Evolutionary conservation across 352 stramenopile species (phyloP), one percentile per base, ranked within the genome.

Genomic region (Phytophthora multivora): DNA sequence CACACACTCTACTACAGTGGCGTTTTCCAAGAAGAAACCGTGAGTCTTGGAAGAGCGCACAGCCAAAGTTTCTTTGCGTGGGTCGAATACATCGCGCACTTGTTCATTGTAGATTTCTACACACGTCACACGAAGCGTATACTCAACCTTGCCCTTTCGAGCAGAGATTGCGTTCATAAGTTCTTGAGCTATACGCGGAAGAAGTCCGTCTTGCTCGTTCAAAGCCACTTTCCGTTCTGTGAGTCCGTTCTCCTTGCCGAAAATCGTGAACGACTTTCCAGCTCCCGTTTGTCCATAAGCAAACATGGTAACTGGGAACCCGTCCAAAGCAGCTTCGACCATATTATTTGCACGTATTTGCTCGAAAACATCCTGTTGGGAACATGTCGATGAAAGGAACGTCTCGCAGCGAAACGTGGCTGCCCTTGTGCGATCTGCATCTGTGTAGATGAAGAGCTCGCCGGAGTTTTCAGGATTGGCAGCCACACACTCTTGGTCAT

Each of bases 51-150:
- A 80, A 16, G 79, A 83, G 1, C 83, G 83, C 36, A 92, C 75
- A 0, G 60, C 47, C 28, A 92, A 51, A 15, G 77, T 73, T 41
- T 89, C 76, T 30, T 88, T 86, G 12, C 72, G 79, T 6, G 79
- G 57, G 19, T 89, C 80, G 30, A 90, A 90, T 5, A 89, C 66
- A 45, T 90, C 83, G 3, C 75, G 71, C 18, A 90, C 80, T 46
- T 79, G 69, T 46, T 90, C 83, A 41, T 90, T 90, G 76, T 90
- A 92, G 51, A 92, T 88, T 63, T 92, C 83, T 28, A 90, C 80
- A 53, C 79, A 89, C 8, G 80, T 88, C 39, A 92, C 69, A 19
- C 83, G 83, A 11, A 90, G 36, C 0, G 69, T 86, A 48, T 88
- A 90, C 33, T 77, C 72, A n/a, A 82, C 60, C 13, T 83, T 51